Conservation (phyloP, 2,329 filamentous ascomycete species). For the Aspergillus sp. region DNA sequence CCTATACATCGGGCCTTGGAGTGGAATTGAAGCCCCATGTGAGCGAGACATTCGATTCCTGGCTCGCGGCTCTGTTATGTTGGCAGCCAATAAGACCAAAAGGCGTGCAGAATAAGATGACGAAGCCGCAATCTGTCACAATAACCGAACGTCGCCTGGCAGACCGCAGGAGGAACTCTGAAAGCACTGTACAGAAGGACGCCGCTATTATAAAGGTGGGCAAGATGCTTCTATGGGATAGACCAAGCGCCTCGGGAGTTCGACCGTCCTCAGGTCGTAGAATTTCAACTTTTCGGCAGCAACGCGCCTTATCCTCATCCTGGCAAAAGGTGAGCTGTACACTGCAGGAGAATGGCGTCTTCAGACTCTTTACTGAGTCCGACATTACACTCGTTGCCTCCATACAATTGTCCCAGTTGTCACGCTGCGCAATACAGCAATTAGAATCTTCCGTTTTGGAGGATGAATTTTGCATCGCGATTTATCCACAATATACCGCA, state of each 20-base stretch:
- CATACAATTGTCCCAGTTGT: conserved; percentile 84
- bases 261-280: conserved; percentile 39
- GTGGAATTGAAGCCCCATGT: conserved; percentile 51
- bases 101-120: conserved; percentile 52
- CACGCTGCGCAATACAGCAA: conserved; percentile 84
- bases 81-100: conserved; percentile 54
- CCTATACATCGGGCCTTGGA: conserved; percentile 48
- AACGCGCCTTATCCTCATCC: conserved; percentile 59
- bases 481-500: conserved; percentile 88
- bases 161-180: conserved; percentile 47
- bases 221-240: conserved; percentile 89
- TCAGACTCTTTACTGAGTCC: conserved; percentile 85
- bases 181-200: conserved; percentile 61
- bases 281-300: conserved; percentile 55
- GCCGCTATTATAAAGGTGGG: conserved; percentile 92
- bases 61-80: conserved; percentile 52
- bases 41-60: conserved; percentile 52
- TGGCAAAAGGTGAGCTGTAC: conserved; percentile 93
- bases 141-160: conserved; percentile 44
- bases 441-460: conserved; percentile 88
- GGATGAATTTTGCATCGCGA: conserved; percentile 89
- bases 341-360: conserved; percentile 88
- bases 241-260: conserved; percentile 52
- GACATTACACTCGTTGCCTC: conserved; percentile 78
- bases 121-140: conserved; percentile 47